Base-by-base conservation (phyloP, 805 yeast species). In the Sugiyamaella chiloensis region DNA sequence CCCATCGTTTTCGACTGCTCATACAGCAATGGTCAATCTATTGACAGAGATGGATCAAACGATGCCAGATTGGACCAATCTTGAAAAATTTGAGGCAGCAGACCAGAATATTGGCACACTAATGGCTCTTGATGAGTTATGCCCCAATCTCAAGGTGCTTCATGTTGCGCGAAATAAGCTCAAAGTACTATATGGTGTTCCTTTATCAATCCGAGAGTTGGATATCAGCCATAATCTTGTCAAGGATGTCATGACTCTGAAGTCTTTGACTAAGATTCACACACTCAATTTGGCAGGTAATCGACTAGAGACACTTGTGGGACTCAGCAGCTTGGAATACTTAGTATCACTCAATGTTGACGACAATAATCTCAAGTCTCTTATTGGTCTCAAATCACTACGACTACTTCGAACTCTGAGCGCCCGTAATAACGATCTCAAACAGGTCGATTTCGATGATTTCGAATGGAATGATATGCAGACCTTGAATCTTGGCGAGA, bases 101-200 rank as follows among this genome's bases (percentile, higher is more conserved):
- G 63, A 62, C 17, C 60, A 62, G 19, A 58, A 59, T 2, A 58
- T 77, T 20, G 68, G 63, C n/a, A 72, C 70, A 26, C 59, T 76
- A 9, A 68, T 69, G 30, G 68, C 68, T 41, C 64, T 77, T 29
- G 63, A 68, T 21, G 61, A 63, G 23, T 66, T 73, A 44, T 63
- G 76, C 44, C 80, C 80, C 0, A 62, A 62, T 11, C 56, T 77
- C 21, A 53, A 52, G 17, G 62, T 57, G n/a, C 56, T 74, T 2
- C 63, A 74, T 48, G 61, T 74, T 5, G 65, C 76, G 1, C 46
- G 60, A 6, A 77, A 77, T 60, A 53, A 60, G 12, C 55, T 77
- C 19, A 65, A 63, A 26, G 72, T 61, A 52, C 54, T 76, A 16
- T 71, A 71, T n/a, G 81, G 81, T 0, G 53, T 73, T 11, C 80